Base-by-base conservation (phyloP, 768 basidiomycete genomes). In the Boletus vermiculosoides region DNA sequence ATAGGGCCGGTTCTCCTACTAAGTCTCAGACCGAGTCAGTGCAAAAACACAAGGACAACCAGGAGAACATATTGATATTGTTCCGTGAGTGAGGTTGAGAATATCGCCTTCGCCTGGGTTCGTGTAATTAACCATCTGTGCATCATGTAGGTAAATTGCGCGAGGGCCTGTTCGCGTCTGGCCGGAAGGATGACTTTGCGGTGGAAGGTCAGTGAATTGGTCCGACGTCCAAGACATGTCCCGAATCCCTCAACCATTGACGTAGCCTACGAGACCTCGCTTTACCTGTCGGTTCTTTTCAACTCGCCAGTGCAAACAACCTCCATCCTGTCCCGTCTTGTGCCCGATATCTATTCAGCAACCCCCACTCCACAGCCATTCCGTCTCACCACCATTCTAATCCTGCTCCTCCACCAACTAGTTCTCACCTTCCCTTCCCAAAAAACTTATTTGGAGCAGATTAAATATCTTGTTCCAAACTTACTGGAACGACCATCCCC, bases 221-320 rank as follows among this genome's bases (percentile, higher is more conserved):
- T 28, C 41, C 28, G 23, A 25, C n/a, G 4, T 50, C 6, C 34
- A n/a, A 23, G 4, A 34, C 50, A 13, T 52, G 31, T 33, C 18
- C 15, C 28, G 9, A 28, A 40, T 47, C 31, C 46, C 45, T 45
- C 50, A 50, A 50, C 31, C 34, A 46, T 48, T 28, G 23, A 51
- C 22, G 20, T 63, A 91, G 90, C 82, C 1, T 90, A 89, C 66
- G 86, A 92, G 72, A 87, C 81, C 5, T 92, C 90, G 0, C 74
- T 90, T 22, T 82, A 78, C 68, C 77, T 90, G 31, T 79, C 87
- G 25, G 73, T 82, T 28, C 60, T 88, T 31, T 91, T 90, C 73
- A 76, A 79, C 47, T 81, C 82, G 1, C 77, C 83, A 0, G 76
- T 77, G 39, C 87, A 91, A 70, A 81, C 83, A 4, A 79, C 79